Evolutionary conservation across 805 yeast species (phyloP).

Genomic region (Ogataea kodamae): DNA sequence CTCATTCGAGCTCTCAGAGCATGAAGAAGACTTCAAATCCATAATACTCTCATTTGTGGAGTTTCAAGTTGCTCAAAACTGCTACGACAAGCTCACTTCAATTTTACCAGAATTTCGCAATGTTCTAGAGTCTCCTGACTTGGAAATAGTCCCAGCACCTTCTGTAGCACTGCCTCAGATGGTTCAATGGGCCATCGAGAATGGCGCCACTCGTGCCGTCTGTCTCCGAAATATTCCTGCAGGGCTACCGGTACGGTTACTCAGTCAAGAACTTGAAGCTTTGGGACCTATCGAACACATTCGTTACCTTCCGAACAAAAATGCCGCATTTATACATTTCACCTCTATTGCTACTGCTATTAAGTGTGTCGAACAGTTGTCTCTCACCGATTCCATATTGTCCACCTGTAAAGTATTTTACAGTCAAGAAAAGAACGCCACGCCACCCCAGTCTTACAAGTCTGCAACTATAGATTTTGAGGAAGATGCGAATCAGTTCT

Average conservation of each 20-base stretch:
- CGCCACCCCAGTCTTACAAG: constrained; percentile 3
- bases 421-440: constrained; percentile 27
- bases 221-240: constrained; percentile 27
- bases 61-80: constrained; percentile 18
- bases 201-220: constrained; percentile 31
- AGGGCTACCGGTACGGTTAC: constrained; percentile 18
- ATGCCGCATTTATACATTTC: constrained; percentile 36
- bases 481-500: constrained; percentile 8
- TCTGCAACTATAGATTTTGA: constrained; percentile 12
- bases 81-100: constrained; percentile 17
- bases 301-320: constrained; percentile 22
- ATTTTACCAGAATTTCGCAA: constrained; percentile 22
- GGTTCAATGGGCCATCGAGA: constrained; percentile 28
- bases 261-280: constrained; percentile 33
- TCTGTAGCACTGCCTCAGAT: constrained; percentile 29
- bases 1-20: constrained; percentile 33
- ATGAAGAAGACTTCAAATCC: constrained; percentile 12
- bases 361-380: constrained; percentile 39
- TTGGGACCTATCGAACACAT: constrained; percentile 43
- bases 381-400: constrained; percentile 24
- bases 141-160: constrained; percentile 34
- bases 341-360: constrained; percentile 46
- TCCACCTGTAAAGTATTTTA: constrained; percentile 28
- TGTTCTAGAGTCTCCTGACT: constrained; percentile 36
- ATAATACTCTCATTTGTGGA: constrained; percentile 28